A percentile compares a stretch with the other conserved stretches of the same genome.
Conservation (phyloP, 1,284 basidiomycete genomes). For the Fistulinella cinereoalba region DNA sequence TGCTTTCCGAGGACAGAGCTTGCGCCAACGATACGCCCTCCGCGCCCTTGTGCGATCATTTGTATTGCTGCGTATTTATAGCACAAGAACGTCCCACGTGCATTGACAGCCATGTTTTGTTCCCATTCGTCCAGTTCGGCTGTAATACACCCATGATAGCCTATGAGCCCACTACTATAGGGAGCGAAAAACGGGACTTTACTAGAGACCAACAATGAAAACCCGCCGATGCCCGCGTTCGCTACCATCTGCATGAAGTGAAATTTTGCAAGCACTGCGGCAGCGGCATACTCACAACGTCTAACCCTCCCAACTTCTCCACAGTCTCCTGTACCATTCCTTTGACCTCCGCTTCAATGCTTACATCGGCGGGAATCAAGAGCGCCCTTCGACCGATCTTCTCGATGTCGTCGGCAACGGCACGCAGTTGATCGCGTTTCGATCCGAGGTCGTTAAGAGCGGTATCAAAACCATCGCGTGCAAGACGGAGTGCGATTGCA, state of each 20-base stretch:
- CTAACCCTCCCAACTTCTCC: conserved; percentile 8
- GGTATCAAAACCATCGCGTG: not conserved
- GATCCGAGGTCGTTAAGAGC: not conserved
- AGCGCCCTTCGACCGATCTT: not conserved
- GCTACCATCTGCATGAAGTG: conserved; percentile 9
- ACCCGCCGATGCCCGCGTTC: conserved; percentile 1
- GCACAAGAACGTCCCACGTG: conserved; percentile 30
- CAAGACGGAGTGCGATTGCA: not conserved
- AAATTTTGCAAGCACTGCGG: not conserved
- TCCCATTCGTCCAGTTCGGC: conserved; percentile 23
- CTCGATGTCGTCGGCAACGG: not conserved
- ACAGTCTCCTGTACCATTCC: not conserved
- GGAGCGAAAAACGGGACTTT: not conserved
- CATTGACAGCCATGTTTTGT: conserved; percentile 24
- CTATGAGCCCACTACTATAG: not conserved
- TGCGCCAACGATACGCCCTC: conserved; percentile 38
- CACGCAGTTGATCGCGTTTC: not conserved
- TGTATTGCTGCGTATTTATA: conserved; percentile 34
- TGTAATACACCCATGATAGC: not conserved
- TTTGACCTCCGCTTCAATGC: not conserved
- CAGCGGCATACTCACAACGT: conserved; percentile 3
- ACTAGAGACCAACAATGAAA: not conserved
- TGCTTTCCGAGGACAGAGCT: conserved; percentile 25
- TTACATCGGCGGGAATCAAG: not conserved
- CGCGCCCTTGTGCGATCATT: conserved; percentile 35